These are phyloP conservation scores for Acanthamoeba castellanii DNA, from an alignment of 208 protist genomes.

Conservation along the genomic window DNA sequence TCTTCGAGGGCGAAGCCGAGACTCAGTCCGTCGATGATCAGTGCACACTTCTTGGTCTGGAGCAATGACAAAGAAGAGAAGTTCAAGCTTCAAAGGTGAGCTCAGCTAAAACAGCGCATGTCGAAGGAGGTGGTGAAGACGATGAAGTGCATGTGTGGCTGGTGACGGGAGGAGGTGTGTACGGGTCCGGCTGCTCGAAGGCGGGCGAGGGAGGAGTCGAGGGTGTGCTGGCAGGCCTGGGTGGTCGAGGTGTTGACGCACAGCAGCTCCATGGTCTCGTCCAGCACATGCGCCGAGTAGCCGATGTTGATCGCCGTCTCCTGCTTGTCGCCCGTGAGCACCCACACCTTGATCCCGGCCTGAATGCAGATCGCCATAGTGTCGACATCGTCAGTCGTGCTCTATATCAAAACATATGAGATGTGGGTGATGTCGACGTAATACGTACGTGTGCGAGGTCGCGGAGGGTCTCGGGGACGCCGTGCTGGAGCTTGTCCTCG, in stretches of 20 bases:
- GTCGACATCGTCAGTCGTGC: no score
- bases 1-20: slow-evolving; percentile 46
- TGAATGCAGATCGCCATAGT: slow-evolving; percentile 82
- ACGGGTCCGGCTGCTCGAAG: not conserved
- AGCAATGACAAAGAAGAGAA: not conserved
- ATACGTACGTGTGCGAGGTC: slow-evolving; percentile 78
- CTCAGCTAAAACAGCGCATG: not conserved
- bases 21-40: slow-evolving; percentile 45
- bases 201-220: not conserved
- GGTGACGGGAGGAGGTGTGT: no score
- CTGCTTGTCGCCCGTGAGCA: slow-evolving; percentile 97
- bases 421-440: not conserved
- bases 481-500: slow-evolving; percentile 97
- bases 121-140: not conserved
- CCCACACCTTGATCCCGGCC: slow-evolving; percentile 94
- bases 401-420: no score
- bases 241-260: slow-evolving; percentile 8
- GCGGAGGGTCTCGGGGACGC: slow-evolving; percentile 95
- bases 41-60: not conserved
- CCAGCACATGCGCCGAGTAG: slow-evolving; percentile 70
- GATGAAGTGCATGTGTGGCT: not conserved
- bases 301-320: slow-evolving; percentile 90
- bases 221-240: not conserved
- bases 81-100: no score
- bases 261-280: slow-evolving; percentile 48